A percentile compares a stretch with the other conserved stretches of the same genome.
These are phyloP conservation scores for Cordyceps fumosorosea DNA, from an alignment of 2,329 filamentous ascomycete genomes.

Conservation along the genomic window DNA sequence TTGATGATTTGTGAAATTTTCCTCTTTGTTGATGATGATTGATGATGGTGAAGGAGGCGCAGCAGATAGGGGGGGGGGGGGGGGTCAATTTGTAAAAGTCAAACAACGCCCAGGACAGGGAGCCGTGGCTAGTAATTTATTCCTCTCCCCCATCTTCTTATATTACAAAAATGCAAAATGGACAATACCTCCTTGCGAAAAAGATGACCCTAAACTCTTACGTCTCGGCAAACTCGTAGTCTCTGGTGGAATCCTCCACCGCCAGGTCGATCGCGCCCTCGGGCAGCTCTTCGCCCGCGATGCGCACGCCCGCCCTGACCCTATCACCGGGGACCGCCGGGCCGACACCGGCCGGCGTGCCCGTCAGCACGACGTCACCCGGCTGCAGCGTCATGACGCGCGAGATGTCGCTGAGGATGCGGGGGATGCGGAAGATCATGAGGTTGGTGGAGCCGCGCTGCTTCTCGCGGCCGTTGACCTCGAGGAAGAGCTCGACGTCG, in stretches of 20 bases:
- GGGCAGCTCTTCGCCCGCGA: slow-evolving; percentile 74
- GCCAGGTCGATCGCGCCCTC: slow-evolving; percentile 78
- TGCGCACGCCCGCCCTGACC: slow-evolving; percentile 74
- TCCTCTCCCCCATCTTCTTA: background rate
- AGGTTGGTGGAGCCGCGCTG: slow-evolving; percentile 87
- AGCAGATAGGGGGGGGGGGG: background rate
- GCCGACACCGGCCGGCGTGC: slow-evolving; percentile 93
- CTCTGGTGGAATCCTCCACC: slow-evolving; percentile 71
- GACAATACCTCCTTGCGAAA: background rate
- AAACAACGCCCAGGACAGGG: background rate
- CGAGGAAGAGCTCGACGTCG: slow-evolving; percentile 77
- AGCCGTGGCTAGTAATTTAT: background rate
- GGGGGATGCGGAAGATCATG: slow-evolving; percentile 88
- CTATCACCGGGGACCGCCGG: slow-evolving; percentile 78
- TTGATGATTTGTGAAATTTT: background rate
- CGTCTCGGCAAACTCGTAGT: slow-evolving; percentile 72
- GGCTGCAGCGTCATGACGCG: slow-evolving; percentile 89
- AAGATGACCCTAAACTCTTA: slow-evolving; percentile 27
- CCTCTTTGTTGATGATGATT: background rate
- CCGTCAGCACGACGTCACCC: slow-evolving; percentile 92
- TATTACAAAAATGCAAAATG: background rate
- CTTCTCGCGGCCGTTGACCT: slow-evolving; percentile 69
- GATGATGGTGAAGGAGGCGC: background rate
- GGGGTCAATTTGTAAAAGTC: background rate
- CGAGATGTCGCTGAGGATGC: slow-evolving; percentile 84